Evolutionary conservation across 352 stramenopile genomes (phyloP), one percentile per base, ranked within the genome.

Genomic region (Peronospora belbahrii): DNA sequence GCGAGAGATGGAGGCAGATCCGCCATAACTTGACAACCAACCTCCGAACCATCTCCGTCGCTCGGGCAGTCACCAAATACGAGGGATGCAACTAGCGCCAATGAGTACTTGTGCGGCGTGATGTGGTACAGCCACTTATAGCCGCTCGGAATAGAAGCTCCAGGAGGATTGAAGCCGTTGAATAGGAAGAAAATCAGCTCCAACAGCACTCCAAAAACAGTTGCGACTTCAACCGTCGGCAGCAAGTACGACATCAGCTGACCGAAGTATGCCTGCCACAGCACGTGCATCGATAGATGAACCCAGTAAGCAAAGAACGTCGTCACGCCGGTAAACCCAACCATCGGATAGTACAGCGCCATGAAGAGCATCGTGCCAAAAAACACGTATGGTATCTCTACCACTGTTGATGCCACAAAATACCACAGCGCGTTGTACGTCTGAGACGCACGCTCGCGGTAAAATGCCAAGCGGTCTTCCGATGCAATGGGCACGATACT

Each of bases 391-490:
- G 70, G 70, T 38, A 83, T 71, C 69, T 97, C 90, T 10, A 72
- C 64, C 17, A 96, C 35, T 8, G 5, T 41, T 4, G 18, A 28
- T 28, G 10, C 72, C 3, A 95, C 40, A 22, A 77, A 79, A 55
- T 97, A 92, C 53, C 84, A 81, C 7, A 76, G 49, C 18, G 80
- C 57, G 32, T 83, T 76, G 59, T 98, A 98, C 53, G 94, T 96
- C 52, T 89, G 48, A 9, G 86, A 74, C 5, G 84, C 77, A 24
- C 93, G 85, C 59, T 97, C 90, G 7, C 88, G 71, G 76, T 97
- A 97, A 57, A 94, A 98, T 25, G 87, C 77, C 9, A 87, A 85
- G 31, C 90, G 72, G 45, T 97, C 84, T 17, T 81, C 69, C 22
- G 84, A 59, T 31, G 90, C 74, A 7, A 95, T 61, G 5, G 83